Base-by-base conservation (phyloP, 371 early-diverging fungal species). In the Circinella umbellata region DNA sequence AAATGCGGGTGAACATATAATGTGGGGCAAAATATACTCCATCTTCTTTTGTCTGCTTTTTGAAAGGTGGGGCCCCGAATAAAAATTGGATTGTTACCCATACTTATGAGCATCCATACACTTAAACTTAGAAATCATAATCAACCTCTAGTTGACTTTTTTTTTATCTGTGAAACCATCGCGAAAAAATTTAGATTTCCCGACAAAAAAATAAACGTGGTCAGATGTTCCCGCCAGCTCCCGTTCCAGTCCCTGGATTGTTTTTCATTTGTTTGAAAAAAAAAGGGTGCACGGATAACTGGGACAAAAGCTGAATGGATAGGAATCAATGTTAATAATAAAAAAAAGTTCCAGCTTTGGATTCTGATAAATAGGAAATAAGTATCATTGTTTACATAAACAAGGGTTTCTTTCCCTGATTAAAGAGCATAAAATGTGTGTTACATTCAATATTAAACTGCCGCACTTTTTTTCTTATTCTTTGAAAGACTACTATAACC, bases 41-140 rank as follows among this genome's bases (percentile, higher is more conserved):
- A 51, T 51, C 51, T 17, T 51, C 15, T 51, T n/a, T 51, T 51
- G 15, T n/a, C 51, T 47, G 47, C 47, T 47, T 47, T 47, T 11
- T 11, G 15, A 47, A 51, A 51, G n/a, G 51, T 51, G 51, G 51
- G 51, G 51, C 51, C 51, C 51, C 51, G 51, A 51, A 51, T 42
- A 42, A 42, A 42, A 42, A 42, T 9, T 42, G 11, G 11, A 42
- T 9, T 9, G 42, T 6, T n/a, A 15, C 3, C 51, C 51, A 51
- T 51, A n/a, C 14, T 51, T 51, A 51, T 51, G 51, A 42, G 42
- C 42, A 42, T 9, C 1, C 6, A 42, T 42, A 11, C 11, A 42
- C 11, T 42, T 11, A 9, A 42, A 9, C 42, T 9, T 42, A 42
- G 3, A 42, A 1, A 6, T 11, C 42, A 42, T 42, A 11, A 9